phyloP scores from a whole-genome alignment of 2,329 filamentous ascomycete species.

The Cryphonectria radicalis region DNA sequence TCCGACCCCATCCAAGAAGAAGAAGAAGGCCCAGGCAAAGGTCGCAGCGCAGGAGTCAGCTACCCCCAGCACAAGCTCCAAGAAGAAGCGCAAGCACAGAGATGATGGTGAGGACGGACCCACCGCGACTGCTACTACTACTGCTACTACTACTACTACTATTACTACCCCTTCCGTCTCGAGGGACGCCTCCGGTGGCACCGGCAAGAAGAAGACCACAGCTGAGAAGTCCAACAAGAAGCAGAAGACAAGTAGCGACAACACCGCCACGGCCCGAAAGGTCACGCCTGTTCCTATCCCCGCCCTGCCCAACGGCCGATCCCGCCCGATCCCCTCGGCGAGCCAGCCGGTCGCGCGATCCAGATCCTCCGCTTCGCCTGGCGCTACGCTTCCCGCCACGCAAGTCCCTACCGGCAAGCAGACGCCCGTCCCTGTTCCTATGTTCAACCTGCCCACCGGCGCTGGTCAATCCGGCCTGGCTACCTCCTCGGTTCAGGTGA shows the following conservation, averaged over 20 bases:
- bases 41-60: constrained; percentile 26
- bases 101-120: constrained; percentile 35
- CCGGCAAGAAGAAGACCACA: constrained; percentile 27
- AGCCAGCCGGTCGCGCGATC: constrained; percentile 5
- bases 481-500: constrained; percentile 13
- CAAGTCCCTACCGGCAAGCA: constrained; percentile 17
- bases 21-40: constrained; percentile 19
- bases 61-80: constrained; percentile 31
- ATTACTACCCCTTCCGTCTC: constrained; percentile 18
- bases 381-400: constrained; percentile 20
- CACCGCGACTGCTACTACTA: constrained; percentile 15
- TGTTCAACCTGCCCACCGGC: background rate
- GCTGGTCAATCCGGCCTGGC: background rate
- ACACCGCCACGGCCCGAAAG: constrained; percentile 13
- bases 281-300: constrained; percentile 30
- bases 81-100: constrained; percentile 48
- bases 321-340: constrained; percentile 28
- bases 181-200: constrained; percentile 18
- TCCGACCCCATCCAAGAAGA: constrained; percentile 13
- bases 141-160: constrained; percentile 4
- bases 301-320: constrained; percentile 10
- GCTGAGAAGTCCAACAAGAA: constrained; percentile 29
- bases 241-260: constrained; percentile 27
- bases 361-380: constrained; percentile 20
- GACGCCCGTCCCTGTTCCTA: constrained; percentile 24